A percentile compares a stretch with the other conserved stretches of the same genome.
These are phyloP conservation scores for Alliaria petiolata DNA, from an alignment of 345 rosid species.

Conservation along the genomic window DNA sequence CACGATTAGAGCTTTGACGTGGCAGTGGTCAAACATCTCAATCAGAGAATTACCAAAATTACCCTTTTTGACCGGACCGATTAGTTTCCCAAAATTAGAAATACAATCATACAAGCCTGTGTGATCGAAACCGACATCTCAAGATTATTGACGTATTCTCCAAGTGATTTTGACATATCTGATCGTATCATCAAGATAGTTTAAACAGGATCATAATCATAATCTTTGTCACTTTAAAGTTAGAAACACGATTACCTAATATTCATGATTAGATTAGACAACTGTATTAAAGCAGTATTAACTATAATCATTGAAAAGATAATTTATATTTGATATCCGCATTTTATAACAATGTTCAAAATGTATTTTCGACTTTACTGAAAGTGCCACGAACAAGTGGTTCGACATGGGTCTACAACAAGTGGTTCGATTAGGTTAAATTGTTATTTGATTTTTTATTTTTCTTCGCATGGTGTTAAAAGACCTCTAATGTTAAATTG, in stretches of 20 bases:
- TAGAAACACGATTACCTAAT: neutral
- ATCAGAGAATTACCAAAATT: slow-evolving; percentile 15
- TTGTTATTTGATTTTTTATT: no score
- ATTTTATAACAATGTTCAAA: neutral
- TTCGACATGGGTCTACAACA: no score
- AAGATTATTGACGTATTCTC: slow-evolving; percentile 6
- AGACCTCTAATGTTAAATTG: no score
- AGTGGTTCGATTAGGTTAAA: no score
- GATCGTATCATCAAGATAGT: neutral
- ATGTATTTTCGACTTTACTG: neutral
- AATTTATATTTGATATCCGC: neutral
- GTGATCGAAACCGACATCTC: slow-evolving; percentile 1
- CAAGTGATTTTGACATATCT: slow-evolving; percentile 10
- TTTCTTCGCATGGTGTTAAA: no score
- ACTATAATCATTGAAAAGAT: neutral
- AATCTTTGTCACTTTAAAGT: neutral
- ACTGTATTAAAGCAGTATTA: neutral
- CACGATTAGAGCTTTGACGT: slow-evolving; percentile 44
- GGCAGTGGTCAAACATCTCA: slow-evolving; percentile 38
- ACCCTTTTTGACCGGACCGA: neutral
- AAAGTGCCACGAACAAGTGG: no score
- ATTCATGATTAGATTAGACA: neutral
- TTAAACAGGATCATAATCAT: neutral
- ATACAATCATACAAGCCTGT: neutral
- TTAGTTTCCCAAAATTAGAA: slow-evolving; percentile 14